Evolutionary conservation across 106 monocot genomes (phyloP), one percentile per base, ranked within the genome.

Genomic region (Posidonia australis): DNA sequence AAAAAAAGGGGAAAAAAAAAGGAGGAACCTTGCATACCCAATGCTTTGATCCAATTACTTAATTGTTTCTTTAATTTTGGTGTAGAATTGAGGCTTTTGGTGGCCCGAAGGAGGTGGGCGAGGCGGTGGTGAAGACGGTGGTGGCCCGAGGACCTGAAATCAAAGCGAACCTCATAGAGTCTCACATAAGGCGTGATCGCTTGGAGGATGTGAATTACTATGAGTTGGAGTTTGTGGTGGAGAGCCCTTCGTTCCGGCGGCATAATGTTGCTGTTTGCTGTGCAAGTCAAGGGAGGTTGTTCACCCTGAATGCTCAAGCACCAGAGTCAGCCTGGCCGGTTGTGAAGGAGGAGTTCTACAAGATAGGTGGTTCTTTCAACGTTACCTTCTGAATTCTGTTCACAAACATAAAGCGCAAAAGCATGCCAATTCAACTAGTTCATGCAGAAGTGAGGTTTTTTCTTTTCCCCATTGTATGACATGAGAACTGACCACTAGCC

Each of bases 221-320:
- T 70, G 89, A 71, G 62, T 64, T 93, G 56, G 93, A 93, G 73
- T 88, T 93, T 54, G 41, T 47, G 46, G 85, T 93, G 36, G 83
- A 93, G 51, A 64, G 85, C 29, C 77, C 81, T 12, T 58, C 81
- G 0, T 83, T 93, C 49, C 59, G 70, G 18, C 88, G 93, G 17
- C 88, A 78, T 63, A 89, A 93, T 58, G 79, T 88, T 12, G 88
- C 93, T 14, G 81, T 93, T 23, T 93, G 93, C 62, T 52, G 67
- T 42, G 73, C 81, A 10, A 56, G 53, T 3, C 27, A 70, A 3
- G 88, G 81, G 45, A 83, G 79, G 68, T 63, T 93, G 13, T 93
- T 74, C 72, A 93, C 88, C 7, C 60, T 93, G 41, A 93, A 93
- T 67, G 93, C 88, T 46, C 93, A 93, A 65, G 88, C 83, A 11